Evolutionary conservation across 495 filamentous ascomycete species (phyloP), one percentile per base, ranked within the genome.

Genomic region (Neurospora sp.): DNA sequence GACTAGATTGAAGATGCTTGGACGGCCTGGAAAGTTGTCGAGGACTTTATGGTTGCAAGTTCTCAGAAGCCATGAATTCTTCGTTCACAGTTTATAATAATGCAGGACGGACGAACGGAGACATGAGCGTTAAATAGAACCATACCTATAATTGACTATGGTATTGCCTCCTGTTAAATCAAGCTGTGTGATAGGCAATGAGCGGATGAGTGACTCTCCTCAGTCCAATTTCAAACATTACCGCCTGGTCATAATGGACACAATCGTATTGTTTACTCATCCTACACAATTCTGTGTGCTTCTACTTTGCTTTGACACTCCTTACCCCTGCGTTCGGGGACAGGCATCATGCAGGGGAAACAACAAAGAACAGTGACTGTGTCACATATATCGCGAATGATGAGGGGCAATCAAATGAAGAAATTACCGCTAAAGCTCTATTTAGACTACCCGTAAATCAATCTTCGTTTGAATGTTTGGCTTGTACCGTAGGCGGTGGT

Each of bases 401-500:
- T 27, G 27, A 27, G 2, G 2, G 27, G 17, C 42, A 45, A 45
- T 20, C 42, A 20, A 20, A 1, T 9, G 1, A 0, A 4, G 17
- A 9, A 4, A n/a, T 8, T 9, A 3, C 27, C 27, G 3, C 27
- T 31, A 9, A 20, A 0, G 8, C 42, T 20, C 17, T 45, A 45
- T 20, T 4, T 4, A 20, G 8, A 20, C n/a, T 20, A 35, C 6
- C 9, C 44, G 16, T 20, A 9, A 3, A 45, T 45, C 3, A 20
- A 35, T 35, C 35, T 35, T 35, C 4, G 0, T 0, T 35, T 35
- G 7, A 7, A 35, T 35, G 35, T 35, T 35, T 35, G n/a, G 73
- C 35, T 42, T 79, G 75, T 12, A 70, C 75, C 22, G 68, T 68
- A 22, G n/a, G 44, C 69, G 61, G 77, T 41, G 77, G 74, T 68